phyloP scores from a whole-genome alignment of 179 eudicot genomes.

The Silene noctiflora region DNA sequence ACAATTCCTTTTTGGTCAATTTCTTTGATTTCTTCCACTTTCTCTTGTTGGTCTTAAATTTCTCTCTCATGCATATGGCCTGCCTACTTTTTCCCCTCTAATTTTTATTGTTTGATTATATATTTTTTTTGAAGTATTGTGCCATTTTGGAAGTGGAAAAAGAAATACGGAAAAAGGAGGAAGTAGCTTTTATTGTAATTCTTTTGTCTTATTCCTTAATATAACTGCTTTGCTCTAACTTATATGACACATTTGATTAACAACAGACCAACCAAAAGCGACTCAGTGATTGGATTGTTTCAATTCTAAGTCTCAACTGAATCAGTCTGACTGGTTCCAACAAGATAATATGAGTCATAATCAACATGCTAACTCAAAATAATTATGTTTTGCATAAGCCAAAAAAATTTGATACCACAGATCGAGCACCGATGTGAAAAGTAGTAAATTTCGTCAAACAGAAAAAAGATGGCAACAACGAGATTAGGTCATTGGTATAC shows the following conservation, averaged over 20 bases:
- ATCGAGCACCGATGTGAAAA: not conserved
- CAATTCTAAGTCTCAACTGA: not conserved
- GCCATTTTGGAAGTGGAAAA: too few relatives aligned
- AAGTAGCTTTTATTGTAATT: too few relatives aligned
- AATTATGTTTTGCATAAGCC: not conserved
- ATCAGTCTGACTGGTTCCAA: not conserved
- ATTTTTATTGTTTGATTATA: too few relatives aligned
- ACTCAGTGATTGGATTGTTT: not conserved
- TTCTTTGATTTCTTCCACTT: too few relatives aligned
- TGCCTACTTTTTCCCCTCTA: too few relatives aligned
- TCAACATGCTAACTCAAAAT: not conserved
- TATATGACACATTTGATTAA: not conserved
- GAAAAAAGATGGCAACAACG: not conserved
- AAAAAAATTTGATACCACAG: not conserved
- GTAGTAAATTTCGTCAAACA: not conserved
- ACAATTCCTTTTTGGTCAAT: too few relatives aligned
- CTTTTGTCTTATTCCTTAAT: not conserved
- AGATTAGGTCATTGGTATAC: constrained; percentile 36
- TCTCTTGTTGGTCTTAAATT: too few relatives aligned
- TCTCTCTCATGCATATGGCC: too few relatives aligned
- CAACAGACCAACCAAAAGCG: not conserved
- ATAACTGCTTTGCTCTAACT: not conserved
- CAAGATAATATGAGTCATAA: not conserved
- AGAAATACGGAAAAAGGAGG: too few relatives aligned
- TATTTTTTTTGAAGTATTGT: too few relatives aligned